Percentiles rank a stretch among this genome's conserved stretches.
phyloP scores from a whole-genome alignment of 306 rosid species.

The Benincasa hispida region DNA sequence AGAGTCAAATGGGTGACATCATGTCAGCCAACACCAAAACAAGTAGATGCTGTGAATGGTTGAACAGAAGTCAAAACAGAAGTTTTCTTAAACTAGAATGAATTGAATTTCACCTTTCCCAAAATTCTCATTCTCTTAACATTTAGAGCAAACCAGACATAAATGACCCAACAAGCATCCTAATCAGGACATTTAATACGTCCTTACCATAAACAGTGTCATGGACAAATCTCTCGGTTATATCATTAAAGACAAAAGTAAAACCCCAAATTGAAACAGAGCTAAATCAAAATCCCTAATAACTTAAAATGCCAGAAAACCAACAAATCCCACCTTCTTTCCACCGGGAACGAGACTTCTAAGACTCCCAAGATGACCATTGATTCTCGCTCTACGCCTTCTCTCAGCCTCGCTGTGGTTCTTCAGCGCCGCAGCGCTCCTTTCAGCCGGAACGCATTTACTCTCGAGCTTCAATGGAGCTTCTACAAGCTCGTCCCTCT shows the following conservation, averaged over 20 bases:
- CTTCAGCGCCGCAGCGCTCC: constrained; percentile 46
- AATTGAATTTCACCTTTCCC: not conserved
- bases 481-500: constrained; percentile 48
- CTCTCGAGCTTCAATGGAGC: constrained; percentile 33
- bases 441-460: constrained; percentile 34
- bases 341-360: constrained; percentile 47
- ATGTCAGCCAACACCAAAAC: not conserved
- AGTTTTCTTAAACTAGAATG: not conserved
- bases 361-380: constrained; percentile 52
- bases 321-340: constrained; percentile 29
- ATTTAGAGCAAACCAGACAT: not conserved
- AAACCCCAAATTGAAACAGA: not conserved
- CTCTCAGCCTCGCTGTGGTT: constrained; percentile 68
- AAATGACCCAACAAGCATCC: not conserved
- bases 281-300: not conserved
- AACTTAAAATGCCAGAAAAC: not conserved
- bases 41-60: not conserved
- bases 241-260: not conserved
- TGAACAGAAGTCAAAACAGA: not conserved
- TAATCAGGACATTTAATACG: not conserved
- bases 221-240: not conserved
- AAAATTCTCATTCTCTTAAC: not conserved
- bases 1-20: not conserved
- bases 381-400: constrained; percentile 59
- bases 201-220: not conserved